These are phyloP conservation scores for Entrophospora sp. DNA, from an alignment of 192 early-diverging fungal genomes.

Conservation along the genomic window DNA sequence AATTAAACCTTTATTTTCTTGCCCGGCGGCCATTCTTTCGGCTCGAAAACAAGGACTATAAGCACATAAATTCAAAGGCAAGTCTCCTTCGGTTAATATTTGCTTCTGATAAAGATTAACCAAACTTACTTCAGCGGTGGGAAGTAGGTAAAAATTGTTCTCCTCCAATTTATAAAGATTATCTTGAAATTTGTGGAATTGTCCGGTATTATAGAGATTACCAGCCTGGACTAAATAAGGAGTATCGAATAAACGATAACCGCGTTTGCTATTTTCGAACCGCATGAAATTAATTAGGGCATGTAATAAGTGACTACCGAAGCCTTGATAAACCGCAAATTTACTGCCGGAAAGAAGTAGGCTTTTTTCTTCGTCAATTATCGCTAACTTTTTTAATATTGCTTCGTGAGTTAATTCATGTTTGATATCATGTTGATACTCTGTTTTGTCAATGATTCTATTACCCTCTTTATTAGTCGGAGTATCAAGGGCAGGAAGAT, in stretches of 20 bases:
- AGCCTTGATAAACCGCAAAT: constrained; percentile 1
- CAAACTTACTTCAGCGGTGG: constrained; percentile 1
- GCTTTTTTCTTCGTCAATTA: constrained; percentile 13
- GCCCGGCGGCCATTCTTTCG: background rate
- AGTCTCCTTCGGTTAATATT: background rate
- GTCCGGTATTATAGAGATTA: constrained; percentile 6
- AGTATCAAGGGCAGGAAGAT: constrained; percentile 12
- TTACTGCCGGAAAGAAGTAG: constrained; percentile 7
- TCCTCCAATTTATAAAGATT: background rate
- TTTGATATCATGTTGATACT: constrained; percentile 2
- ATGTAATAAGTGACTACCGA: background rate
- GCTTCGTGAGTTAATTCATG: constrained; percentile 5
- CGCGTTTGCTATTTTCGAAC: constrained; percentile 3
- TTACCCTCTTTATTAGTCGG: constrained; percentile 9
- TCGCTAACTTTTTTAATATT: constrained; percentile 6
- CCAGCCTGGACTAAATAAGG: background rate
- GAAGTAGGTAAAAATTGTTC: background rate
- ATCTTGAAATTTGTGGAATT: constrained; percentile 3
- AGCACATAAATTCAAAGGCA: constrained; percentile 1
- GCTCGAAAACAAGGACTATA: constrained; percentile 13
- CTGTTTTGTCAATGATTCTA: background rate
- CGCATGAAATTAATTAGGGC: constrained; percentile 3
- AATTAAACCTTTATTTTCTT: constrained; percentile 13
- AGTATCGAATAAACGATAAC: constrained; percentile 8
- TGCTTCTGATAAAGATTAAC: constrained; percentile 5